phyloP scores from a whole-genome alignment of 108 stramenopile species.

The Nannochloropsis granulata region DNA sequence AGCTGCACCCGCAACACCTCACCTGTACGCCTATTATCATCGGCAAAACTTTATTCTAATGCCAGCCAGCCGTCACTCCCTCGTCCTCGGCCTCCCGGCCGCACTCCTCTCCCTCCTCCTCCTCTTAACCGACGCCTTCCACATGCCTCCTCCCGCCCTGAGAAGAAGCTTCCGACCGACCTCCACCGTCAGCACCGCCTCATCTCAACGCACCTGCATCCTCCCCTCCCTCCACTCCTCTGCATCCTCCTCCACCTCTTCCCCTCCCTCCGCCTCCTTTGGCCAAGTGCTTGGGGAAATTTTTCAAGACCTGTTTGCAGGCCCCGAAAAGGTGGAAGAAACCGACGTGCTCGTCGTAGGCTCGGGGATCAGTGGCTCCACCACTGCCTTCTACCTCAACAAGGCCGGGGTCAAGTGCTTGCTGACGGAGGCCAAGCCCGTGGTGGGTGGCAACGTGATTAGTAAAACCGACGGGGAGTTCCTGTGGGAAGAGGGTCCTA shows the following conservation, averaged over 20 bases:
- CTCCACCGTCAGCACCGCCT: not conserved
- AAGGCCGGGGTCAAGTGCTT: constrained; percentile 44
- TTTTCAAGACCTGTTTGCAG: not conserved
- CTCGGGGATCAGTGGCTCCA: constrained; percentile 73
- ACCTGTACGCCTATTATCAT: too few species aligned
- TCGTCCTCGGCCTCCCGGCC: not conserved
- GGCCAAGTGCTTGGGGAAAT: not conserved
- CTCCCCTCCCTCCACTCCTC: not conserved
- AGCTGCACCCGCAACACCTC: too few species aligned
- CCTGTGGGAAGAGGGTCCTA: constrained; percentile 89
- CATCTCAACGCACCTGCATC: not conserved
- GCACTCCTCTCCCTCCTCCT: not conserved
- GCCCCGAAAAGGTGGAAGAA: not conserved
- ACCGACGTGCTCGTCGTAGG: constrained; percentile 73
- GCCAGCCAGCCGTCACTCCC: not conserved
- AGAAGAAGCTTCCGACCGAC: not conserved
- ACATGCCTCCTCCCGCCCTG: not conserved
- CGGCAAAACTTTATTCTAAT: too few species aligned
- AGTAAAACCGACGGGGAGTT: constrained; percentile 59
- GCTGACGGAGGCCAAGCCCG: constrained; percentile 58
- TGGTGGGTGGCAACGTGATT: constrained; percentile 83
- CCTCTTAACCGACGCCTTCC: not conserved
- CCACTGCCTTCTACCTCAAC: constrained; percentile 58
- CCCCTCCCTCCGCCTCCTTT: not conserved
- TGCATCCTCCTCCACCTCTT: not conserved